Evolutionary conservation across 148 eudicot genomes (phyloP), one percentile per base, ranked within the genome.

Genomic region (Linanthus parryae): DNA sequence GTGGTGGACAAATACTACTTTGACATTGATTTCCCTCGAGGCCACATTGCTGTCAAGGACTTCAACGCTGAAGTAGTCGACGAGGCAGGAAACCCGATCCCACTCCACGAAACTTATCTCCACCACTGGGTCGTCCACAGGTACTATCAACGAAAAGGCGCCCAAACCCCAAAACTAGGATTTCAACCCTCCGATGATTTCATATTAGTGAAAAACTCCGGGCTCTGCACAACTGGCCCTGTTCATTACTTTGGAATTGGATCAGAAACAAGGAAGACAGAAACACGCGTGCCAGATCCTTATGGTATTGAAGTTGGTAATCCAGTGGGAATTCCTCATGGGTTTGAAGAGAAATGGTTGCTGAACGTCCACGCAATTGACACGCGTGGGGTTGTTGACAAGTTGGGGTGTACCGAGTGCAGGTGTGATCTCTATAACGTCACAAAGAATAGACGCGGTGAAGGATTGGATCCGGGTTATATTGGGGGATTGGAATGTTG

Each of bases 301-400:
- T 84, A 81, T 46, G 96, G 84, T 16, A 74, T 88, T 9, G 89
- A 84, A 66, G 66, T 77, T 28, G 96, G 96, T 37, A 71, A 81
- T 65, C 76, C 81, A 5, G 59, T 48, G 16, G 74, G 79, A 31
- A 47, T 84, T 36, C 96, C 96, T 22, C 39, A 29, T 6, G 96
- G 96, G 8, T 84, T 64, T 59, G 96, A 84, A 48, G 94, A 84
- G 56, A 71, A 30, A 59, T 88, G 96, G 94, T 0, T 84, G 63
- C 59, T 88, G 38, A 84, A 84, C 59, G 74, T 88, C 59, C 96
- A 88, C 37, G 94, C 94, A 2, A 88, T 88, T 66, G 96, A 88
- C 63, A 88, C 96, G 2, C 72, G 96, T 3, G 72, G 74, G 18
- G 86, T 58, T 12, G 78, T 54, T 11, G 89, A 88, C 66, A 73